Evolutionary conservation across 257 asterid species (phyloP).

Genomic region (Schizonepeta tenuifolia): DNA sequence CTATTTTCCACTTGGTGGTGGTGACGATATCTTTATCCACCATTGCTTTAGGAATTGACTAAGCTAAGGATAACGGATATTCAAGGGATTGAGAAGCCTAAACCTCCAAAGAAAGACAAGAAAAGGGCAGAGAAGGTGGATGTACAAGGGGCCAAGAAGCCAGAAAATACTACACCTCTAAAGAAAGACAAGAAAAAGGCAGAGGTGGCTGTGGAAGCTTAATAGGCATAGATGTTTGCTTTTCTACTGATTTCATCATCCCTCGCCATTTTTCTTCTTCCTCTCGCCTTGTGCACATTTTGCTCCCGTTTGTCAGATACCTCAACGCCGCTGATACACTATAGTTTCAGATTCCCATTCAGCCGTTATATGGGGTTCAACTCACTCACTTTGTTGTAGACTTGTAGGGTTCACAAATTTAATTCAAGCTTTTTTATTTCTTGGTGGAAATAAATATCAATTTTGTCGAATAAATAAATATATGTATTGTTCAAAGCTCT

Average conservation of each 20-base stretch:
- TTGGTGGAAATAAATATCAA: slow-evolving; percentile 31
- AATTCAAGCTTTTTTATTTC: slow-evolving; percentile 29
- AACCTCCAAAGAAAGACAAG: slow-evolving; percentile 48
- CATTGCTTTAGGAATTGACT: slow-evolving; percentile 69
- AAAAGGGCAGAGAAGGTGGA: slow-evolving; percentile 37
- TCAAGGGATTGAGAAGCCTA: slow-evolving; percentile 76
- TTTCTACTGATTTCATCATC: not conserved
- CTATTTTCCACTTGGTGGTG: not conserved
- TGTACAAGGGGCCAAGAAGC: slow-evolving; percentile 71
- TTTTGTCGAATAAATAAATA: slow-evolving; percentile 9
- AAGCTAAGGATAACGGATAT: slow-evolving; percentile 86
- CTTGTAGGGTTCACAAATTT: slow-evolving; percentile 36
- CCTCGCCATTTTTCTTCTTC: not conserved
- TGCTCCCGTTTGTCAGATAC: slow-evolving; percentile 23
- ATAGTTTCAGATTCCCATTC: not conserved
- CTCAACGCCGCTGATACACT: slow-evolving; percentile 32
- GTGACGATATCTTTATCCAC: not conserved
- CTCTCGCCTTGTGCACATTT: not conserved
- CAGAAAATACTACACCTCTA: slow-evolving; percentile 39
- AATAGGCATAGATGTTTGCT: slow-evolving; percentile 27
- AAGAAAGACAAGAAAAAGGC: slow-evolving; percentile 46
- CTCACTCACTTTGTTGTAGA: slow-evolving; percentile 33
- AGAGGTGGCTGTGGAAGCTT: slow-evolving; percentile 51
- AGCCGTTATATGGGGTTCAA: slow-evolving; percentile 14
- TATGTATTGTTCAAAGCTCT: not conserved